These are phyloP conservation scores for Ensete ventricosum DNA, from an alignment of 176 grass and related monocot species.

Conservation along the genomic window DNA sequence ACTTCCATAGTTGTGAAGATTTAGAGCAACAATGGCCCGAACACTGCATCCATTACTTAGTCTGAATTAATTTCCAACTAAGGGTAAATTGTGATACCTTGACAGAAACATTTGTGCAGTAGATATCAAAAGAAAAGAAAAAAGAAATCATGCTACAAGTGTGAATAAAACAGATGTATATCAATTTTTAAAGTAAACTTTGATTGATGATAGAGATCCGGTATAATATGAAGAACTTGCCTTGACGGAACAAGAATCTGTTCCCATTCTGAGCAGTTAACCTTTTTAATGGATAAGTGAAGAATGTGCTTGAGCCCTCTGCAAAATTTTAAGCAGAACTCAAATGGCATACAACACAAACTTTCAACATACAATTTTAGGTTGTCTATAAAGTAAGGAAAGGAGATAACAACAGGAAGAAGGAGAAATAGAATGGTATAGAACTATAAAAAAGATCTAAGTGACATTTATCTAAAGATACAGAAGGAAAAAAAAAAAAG, in stretches of 20 bases:
- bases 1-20: conserved; percentile 97
- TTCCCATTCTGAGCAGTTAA: conserved; percentile 78
- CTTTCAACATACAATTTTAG: not conserved
- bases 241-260: conserved; percentile 67
- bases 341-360: not conserved
- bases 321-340: conserved; percentile 7
- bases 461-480: too few species aligned
- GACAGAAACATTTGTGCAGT: not conserved
- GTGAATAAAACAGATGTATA: not conserved
- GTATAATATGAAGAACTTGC: conserved; percentile 26
- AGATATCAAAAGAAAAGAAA: not conserved
- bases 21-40: conserved; percentile 88
- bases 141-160: not conserved
- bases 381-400: too few species aligned
- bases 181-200: conserved; percentile 9
- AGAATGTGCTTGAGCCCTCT: conserved; percentile 87
- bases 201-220: conserved; percentile 2
- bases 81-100: not conserved
- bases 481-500: too few species aligned
- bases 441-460: too few species aligned
- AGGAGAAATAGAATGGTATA: too few species aligned
- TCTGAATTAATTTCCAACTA: not conserved
- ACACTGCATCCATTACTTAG: conserved; percentile 46
- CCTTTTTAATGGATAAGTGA: conserved; percentile 67
- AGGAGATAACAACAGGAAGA: too few species aligned